Percentiles rank a stretch among this genome's conserved stretches.
These are phyloP conservation scores for Rugonectria rugulosa DNA, from an alignment of 2,329 filamentous ascomycete species.

Conservation along the genomic window DNA sequence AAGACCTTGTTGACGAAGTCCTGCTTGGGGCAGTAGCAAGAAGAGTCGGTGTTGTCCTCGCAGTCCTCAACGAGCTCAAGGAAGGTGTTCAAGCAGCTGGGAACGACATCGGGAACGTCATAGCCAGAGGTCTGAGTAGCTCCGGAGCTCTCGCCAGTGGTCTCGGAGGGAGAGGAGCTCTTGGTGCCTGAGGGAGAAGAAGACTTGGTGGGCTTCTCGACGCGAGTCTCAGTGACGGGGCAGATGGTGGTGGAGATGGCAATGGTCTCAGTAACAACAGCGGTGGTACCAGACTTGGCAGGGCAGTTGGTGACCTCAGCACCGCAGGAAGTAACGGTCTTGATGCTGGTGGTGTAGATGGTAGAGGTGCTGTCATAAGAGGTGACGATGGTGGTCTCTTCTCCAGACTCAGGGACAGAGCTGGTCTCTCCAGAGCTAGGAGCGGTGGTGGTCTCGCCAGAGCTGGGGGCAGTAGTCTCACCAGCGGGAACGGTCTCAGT, in stretches of 20 bases:
- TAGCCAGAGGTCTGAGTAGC: conserved; percentile 41
- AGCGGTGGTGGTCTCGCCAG: background rate
- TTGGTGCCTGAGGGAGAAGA: conserved; percentile 4
- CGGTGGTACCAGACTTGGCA: conserved; percentile 40
- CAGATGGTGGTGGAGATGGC: conserved; percentile 34
- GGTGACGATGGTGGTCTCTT: conserved; percentile 34
- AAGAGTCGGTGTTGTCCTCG: conserved; percentile 80
- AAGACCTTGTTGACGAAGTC: conserved; percentile 82
- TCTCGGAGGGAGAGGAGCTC: conserved; percentile 25
- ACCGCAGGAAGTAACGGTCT: conserved; percentile 46
- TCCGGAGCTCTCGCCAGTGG: conserved; percentile 27
- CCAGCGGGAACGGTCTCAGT: conserved; percentile 10
- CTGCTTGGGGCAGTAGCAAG: conserved; percentile 86
- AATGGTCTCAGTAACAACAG: conserved; percentile 36
- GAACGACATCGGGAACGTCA: conserved; percentile 71
- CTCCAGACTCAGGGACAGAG: background rate
- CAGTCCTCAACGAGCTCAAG: conserved; percentile 73
- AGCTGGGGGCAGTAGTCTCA: conserved; percentile 1
- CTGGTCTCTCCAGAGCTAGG: conserved; percentile 2
- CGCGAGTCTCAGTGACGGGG: conserved; percentile 36
- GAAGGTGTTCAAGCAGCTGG: conserved; percentile 93
- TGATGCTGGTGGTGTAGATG: conserved; percentile 43
- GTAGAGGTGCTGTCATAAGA: conserved; percentile 41
- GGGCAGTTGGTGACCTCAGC: conserved; percentile 56
- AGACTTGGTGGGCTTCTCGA: conserved; percentile 28